Base-by-base conservation (phyloP, 2,329 filamentous ascomycete genomes). In the Botrytis pseudocinerea region DNA sequence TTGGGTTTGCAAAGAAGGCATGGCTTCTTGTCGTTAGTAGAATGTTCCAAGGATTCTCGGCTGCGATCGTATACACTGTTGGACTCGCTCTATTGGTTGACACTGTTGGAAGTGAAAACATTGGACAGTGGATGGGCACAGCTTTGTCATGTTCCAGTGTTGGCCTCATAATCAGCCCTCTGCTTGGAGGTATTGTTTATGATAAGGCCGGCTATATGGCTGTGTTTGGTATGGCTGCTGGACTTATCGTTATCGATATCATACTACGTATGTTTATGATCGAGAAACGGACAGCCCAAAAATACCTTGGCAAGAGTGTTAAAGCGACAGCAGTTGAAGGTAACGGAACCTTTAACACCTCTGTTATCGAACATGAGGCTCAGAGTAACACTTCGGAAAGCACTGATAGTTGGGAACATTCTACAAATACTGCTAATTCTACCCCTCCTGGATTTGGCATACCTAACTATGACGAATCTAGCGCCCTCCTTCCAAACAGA, bases 11-110 rank as follows among this genome's bases (percentile, higher is more conserved):
- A n/a, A 48, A 60, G n/a, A 57, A 20, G 2, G 63, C 69, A 42
- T 38, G 44, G 60, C 32, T 65, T 57, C 66, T 74, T 22, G 51
- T 73, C 25, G 14, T 74, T 60, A 69, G 57, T 25, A 57, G 73
- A 54, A 40, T 74, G 16, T 60, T 74, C 14, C 73, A 73, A 64
- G 74, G 74, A 20, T 59, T 74, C 12, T 90, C 89, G 35, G 91
- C 91, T 2, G 89, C 90, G 2, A 87, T 93, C 1, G 91, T 93
- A 16, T 93, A 91, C 90, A 89, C 89, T 0, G 90, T 92, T 0
- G 92, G 92, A 0, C 83, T 92, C 42, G 92, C 92, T 0, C 82
- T 94, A 40, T 78, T 94, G 18, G 90, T 90, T 1, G 92, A 94
- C 78, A 93, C 91, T 0, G 88, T 93, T 61, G 87, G 86, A 78